Evolutionary conservation across 768 basidiomycete genomes (phyloP).

Genomic region (Pleurotus giganteus): DNA sequence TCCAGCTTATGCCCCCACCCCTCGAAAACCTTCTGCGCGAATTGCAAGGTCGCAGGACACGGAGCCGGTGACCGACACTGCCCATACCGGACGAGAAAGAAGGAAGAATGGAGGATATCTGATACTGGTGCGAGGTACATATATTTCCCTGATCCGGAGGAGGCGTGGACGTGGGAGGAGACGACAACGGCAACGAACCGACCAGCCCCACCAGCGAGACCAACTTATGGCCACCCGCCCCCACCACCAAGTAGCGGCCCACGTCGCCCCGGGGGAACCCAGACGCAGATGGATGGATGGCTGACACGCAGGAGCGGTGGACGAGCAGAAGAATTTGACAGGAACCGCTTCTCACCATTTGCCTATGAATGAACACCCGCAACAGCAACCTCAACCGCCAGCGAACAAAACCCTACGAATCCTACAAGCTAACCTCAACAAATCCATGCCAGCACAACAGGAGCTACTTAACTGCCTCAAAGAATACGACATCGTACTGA

Average conservation of each 20-base stretch:
- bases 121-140: conserved; percentile 17
- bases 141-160: conserved; percentile 13
- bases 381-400: not conserved
- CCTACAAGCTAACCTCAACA: conserved; percentile 27
- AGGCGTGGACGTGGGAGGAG: conserved; percentile 9
- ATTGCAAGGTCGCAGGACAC: conserved; percentile 25
- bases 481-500: conserved; percentile 19
- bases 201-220: not conserved
- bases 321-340: too few relatives aligned
- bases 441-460: conserved; percentile 16
- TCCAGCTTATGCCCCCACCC: not conserved
- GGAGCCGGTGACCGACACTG: conserved; percentile 24
- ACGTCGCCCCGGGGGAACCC: not conserved
- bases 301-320: not conserved
- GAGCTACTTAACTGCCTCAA: conserved; percentile 9
- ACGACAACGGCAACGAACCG: too few relatives aligned
- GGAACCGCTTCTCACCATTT: too few relatives aligned
- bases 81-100: conserved; percentile 15
- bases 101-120: conserved; percentile 9
- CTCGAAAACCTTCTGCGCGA: conserved; percentile 2
- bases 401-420: conserved; percentile 11
- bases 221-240: not conserved
- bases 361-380: not conserved
- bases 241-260: not conserved
- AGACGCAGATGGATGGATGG: not conserved